Conservation (phyloP, 2,329 filamentous ascomycete genomes). For the Rhynchosporium graminicola region DNA sequence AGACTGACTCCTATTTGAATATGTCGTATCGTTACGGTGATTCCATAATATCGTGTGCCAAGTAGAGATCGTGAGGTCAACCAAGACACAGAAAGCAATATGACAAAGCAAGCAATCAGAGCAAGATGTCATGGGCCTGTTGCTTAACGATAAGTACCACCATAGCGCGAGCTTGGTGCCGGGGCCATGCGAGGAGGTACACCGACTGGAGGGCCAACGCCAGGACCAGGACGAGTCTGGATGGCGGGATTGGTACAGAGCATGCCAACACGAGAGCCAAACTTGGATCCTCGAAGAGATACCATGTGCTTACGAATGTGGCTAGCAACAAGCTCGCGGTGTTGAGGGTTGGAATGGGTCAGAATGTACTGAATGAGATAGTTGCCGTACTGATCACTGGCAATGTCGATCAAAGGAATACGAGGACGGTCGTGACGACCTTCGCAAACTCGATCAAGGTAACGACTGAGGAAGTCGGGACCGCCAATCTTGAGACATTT, state of each 20-base stretch:
- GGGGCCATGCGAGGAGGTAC: conserved; percentile 54
- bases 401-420: conserved; percentile 96
- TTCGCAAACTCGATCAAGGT: conserved; percentile 91
- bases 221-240: conserved; percentile 84
- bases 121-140: conserved; percentile 25
- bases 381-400: conserved; percentile 98
- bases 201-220: conserved; percentile 66
- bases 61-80: conserved; percentile 38
- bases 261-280: conserved; percentile 97
- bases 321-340: conserved; percentile 87
- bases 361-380: conserved; percentile 98
- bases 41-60: conserved; percentile 38
- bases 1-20: conserved; percentile 37
- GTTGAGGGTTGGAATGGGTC: conserved; percentile 81
- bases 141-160: conserved; percentile 57
- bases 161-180: conserved; percentile 58
- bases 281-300: conserved; percentile 95
- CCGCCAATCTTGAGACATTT: conserved; percentile 98
- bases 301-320: conserved; percentile 99
- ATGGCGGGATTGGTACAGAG: conserved; percentile 94
- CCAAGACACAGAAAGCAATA: conserved; percentile 35
- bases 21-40: conserved; percentile 39
- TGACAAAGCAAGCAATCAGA: conserved; percentile 33
- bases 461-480: conserved; percentile 84
- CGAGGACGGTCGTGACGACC: conserved; percentile 87